Base-by-base conservation (phyloP, 2,329 filamentous ascomycete genomes). In the Apiospora saccharicola region DNA sequence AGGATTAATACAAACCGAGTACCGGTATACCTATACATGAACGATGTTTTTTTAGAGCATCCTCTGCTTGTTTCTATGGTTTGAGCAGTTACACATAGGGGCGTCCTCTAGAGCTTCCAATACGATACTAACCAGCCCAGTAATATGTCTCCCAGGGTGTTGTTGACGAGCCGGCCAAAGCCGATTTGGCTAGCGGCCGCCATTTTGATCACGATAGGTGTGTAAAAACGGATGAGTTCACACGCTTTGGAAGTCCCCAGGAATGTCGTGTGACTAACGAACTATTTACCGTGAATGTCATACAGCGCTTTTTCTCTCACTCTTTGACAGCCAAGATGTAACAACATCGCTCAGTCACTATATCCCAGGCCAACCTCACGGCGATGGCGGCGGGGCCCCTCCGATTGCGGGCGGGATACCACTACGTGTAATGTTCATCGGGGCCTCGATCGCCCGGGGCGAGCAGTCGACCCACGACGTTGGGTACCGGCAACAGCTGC, bases 341-440 rank as follows among this genome's bases (percentile, higher is more conserved):
- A n/a, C 57, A 64, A 12, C 34, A 24, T 64, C 57, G 19, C 19
- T 41, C 34, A 41, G 57, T 19, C 57, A 64, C 34, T 69, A 69
- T 44, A 49, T 37, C 19, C 67, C 67, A 16, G 67, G 67, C 26
- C 67, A 49, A 16, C 5, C 26, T 26, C 10, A 16, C 16, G 34
- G 57, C 57, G 57, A 34, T 41, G 22, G 57, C 34, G 41, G 8
- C 57, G 57, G 41, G n/a, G 34, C 22, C 30, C 57, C n/a, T 12
- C 68, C 68, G 41, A 76, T 80, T 37, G 78, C 76, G 0, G 71
- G 75, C 41, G 78, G 78, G 13, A 77, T 74, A 4, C 78, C 79
- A 2, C 76, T 80, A 12, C 77, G 79, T 26, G 79, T 80, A 47
- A 80, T 80, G 79, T 75, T 76, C 46, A 72, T 80, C 16, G 79